Evolutionary conservation across 2,329 filamentous ascomycete species (phyloP), one percentile per base, ranked within the genome.

Genomic region (Neurospora sp.): DNA sequence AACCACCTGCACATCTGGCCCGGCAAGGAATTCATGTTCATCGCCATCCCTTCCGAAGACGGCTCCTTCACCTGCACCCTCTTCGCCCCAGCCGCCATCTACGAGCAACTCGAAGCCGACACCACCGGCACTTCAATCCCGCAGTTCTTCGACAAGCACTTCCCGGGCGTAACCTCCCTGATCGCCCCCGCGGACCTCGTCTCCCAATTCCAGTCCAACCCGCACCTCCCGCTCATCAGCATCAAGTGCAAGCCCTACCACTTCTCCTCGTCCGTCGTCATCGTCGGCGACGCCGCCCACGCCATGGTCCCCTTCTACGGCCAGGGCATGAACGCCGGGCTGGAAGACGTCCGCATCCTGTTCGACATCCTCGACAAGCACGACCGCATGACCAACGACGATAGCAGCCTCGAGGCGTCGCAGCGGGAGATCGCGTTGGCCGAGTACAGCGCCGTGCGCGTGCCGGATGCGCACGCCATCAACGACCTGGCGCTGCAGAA

Each of bases 261-360:
- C 82, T 93, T 88, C 81, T 84, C 82, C 67, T 88, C 88, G 33
- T 91, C 89, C 0, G 93, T 87, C 39, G 93, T 97, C 71, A 92
- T 99, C 67, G 79, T 99, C 41, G 96, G 96, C 70, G 96, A 99
- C 78, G 93, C 96, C 8, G 94, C 96, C 0, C 96, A 99, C 79
- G 96, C 96, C 70, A 97, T 99, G 90, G 93, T 99, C 0, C 96
- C 96, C 0, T 99, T 99, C 80, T 99, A 98, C 79, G 96, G 96
- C 0, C 96, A 99, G 79, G 96, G 96, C 43, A 96, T 99, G 89
- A 99, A 99, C 77, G 92, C 96, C 0, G 96, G 96, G 0, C 87
- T 99, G 57, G 96, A 99, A 81, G 95, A 97, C 76, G 93, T 99
- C 12, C 89, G 91, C 8, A 89, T 97, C 5, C 86, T 99, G 0